Conservation (phyloP, 2,329 filamentous ascomycete species). For the Domatiomyces catenatus region DNA sequence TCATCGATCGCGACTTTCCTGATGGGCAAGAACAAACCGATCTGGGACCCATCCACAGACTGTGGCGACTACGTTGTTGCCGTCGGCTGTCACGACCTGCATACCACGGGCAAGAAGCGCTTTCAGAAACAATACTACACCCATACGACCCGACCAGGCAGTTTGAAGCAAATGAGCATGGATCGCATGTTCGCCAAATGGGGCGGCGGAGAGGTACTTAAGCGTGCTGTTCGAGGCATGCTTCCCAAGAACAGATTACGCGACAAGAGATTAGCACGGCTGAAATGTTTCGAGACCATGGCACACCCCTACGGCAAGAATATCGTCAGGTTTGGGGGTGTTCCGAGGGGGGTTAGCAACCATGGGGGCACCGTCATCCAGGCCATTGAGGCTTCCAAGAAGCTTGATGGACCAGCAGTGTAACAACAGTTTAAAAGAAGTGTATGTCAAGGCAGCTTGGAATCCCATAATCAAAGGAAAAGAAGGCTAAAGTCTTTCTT, state of each 20-base stretch:
- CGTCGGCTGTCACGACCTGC: constrained; percentile 70
- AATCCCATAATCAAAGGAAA: background rate
- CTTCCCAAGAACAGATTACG: constrained; percentile 88
- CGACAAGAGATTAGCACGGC: constrained; percentile 67
- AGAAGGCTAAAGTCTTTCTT: background rate
- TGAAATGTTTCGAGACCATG: constrained; percentile 93
- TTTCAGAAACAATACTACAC: constrained; percentile 92
- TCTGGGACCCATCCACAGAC: constrained; percentile 92
- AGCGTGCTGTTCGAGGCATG: constrained; percentile 91
- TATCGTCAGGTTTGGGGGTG: constrained; percentile 55
- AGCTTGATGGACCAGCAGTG: constrained; percentile 1
- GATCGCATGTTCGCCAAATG: constrained; percentile 87
- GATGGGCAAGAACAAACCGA: constrained; percentile 98
- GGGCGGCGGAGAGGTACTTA: constrained; percentile 79
- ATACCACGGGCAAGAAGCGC: constrained; percentile 82
- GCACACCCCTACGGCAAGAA: constrained; percentile 87
- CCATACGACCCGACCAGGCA: constrained; percentile 80
- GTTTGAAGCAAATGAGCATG: constrained; percentile 79
- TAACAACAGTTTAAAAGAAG: background rate
- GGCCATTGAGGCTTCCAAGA: constrained; percentile 10
- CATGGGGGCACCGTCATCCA: constrained; percentile 6
- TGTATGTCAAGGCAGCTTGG: background rate
- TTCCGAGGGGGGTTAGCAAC: constrained; percentile 17
- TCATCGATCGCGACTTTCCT: constrained; percentile 29
- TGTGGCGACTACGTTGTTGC: constrained; percentile 98